These are phyloP conservation scores for Scleromitrula shiraiana DNA, from an alignment of 2,329 filamentous ascomycete species.

Conservation along the genomic window DNA sequence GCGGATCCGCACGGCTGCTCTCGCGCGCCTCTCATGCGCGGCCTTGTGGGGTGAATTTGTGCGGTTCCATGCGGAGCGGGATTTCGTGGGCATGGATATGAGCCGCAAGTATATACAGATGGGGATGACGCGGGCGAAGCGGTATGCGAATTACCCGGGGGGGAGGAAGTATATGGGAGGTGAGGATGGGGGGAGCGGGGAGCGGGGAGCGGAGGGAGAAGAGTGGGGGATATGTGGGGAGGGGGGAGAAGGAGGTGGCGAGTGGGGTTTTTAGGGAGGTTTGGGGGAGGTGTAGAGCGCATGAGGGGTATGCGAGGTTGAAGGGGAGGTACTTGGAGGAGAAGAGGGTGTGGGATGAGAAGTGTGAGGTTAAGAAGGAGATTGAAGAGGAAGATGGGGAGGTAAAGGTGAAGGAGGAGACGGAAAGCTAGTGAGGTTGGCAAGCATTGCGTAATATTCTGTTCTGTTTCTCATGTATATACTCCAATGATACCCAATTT, in stretches of 20 bases:
- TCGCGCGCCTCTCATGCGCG: constrained; percentile 43
- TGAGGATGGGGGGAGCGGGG: constrained; percentile 20
- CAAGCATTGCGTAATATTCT: too few relatives aligned
- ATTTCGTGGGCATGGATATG: constrained; percentile 61
- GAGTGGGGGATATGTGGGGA: constrained; percentile 37
- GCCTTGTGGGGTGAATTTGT: constrained; percentile 44
- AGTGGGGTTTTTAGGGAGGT: constrained; percentile 41
- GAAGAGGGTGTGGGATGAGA: neutral
- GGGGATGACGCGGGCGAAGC: constrained; percentile 53
- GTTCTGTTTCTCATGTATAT: too few relatives aligned
- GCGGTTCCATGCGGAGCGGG: constrained; percentile 40
- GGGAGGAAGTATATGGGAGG: constrained; percentile 43
- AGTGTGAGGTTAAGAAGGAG: neutral
- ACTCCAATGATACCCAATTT: neutral
- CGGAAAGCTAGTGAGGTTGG: neutral
- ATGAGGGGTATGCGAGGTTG: neutral
- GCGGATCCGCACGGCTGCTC: constrained; percentile 46
- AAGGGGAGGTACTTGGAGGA: neutral
- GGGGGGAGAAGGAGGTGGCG: constrained; percentile 41
- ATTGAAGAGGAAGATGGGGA: neutral
- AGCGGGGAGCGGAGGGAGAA: constrained; percentile 33
- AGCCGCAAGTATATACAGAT: constrained; percentile 56
- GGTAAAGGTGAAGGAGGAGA: neutral
- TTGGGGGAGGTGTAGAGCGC: constrained; percentile 31
- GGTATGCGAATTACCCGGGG: constrained; percentile 49